Evolutionary conservation across 345 rosid genomes (phyloP).

Genomic region (Sonneratia caseolaris): DNA sequence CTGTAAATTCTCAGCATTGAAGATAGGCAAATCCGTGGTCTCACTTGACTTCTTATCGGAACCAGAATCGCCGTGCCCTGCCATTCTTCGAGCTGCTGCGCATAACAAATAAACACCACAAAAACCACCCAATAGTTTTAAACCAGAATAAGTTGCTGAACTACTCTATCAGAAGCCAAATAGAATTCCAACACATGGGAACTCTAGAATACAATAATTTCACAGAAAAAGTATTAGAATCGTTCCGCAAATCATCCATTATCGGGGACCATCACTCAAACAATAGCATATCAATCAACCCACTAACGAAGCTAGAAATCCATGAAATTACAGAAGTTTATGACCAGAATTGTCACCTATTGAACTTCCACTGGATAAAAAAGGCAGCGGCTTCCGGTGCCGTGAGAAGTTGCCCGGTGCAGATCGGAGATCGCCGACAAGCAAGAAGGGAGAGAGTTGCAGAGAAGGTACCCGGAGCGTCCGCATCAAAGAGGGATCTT

Average conservation of each 20-base stretch:
- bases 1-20: constrained; percentile 72
- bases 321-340: too few relatives aligned
- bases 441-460: neutral
- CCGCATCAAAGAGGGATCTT: neutral
- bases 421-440: constrained; percentile 1
- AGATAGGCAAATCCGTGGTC: constrained; percentile 48
- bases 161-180: neutral
- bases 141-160: neutral
- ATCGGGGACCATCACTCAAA: neutral
- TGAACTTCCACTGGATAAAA: neutral
- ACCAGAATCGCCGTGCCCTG: constrained; percentile 34
- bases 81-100: constrained; percentile 29
- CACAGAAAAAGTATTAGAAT: too few relatives aligned
- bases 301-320: too few relatives aligned
- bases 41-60: constrained; percentile 60
- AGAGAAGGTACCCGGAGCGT: neutral
- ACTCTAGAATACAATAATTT: too few relatives aligned
- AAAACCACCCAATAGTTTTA: neutral
- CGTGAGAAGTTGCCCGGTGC: neutral
- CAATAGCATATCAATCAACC: too few relatives aligned
- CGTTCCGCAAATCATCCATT: neutral
- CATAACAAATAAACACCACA: neutral
- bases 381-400: neutral
- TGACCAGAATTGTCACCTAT: neutral
- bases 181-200: neutral